phyloP scores from a whole-genome alignment of 202 grass and related monocot genomes.

The Panicum virgatum region DNA sequence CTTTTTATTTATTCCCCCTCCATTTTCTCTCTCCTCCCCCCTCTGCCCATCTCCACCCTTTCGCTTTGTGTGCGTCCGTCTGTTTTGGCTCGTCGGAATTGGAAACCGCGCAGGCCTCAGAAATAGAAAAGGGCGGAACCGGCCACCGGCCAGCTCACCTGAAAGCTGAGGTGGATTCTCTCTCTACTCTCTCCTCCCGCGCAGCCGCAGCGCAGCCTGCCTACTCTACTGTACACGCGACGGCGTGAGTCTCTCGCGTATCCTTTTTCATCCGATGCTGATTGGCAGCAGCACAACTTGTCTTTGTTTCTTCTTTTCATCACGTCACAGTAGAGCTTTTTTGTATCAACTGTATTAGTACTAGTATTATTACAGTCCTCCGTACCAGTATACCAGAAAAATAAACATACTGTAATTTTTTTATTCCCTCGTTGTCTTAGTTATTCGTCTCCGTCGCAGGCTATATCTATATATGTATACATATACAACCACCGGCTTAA shows the following conservation, averaged over 20 bases:
- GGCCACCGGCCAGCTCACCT: slow-evolving; percentile 51
- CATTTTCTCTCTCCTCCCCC: not conserved
- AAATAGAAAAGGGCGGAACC: slow-evolving; percentile 37
- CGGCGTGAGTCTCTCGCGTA: slow-evolving; percentile 15
- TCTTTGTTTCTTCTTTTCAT: not conserved
- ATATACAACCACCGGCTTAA: slow-evolving; percentile 7
- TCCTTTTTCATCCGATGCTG: slow-evolving; percentile 29
- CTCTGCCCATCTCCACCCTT: not conserved
- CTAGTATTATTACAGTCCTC: too few species aligned
- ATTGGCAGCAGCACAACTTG: not conserved
- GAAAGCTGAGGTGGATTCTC: slow-evolving; percentile 35
- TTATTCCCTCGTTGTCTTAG: not conserved
- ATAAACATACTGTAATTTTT: not conserved
- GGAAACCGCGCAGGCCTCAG: slow-evolving; percentile 50
- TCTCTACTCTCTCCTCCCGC: not conserved
- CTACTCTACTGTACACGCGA: not conserved
- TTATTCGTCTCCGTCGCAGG: not conserved
- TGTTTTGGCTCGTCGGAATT: slow-evolving; percentile 56
- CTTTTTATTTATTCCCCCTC: slow-evolving; percentile 48
- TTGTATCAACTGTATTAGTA: not conserved
- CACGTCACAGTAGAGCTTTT: not conserved
- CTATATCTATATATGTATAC: not conserved
- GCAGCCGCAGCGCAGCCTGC: not conserved
- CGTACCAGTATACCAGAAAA: not conserved
- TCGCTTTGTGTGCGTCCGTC: slow-evolving; percentile 15